These are phyloP conservation scores for Austroboletus festivus DNA, from an alignment of 768 basidiomycete genomes.

Conservation along the genomic window DNA sequence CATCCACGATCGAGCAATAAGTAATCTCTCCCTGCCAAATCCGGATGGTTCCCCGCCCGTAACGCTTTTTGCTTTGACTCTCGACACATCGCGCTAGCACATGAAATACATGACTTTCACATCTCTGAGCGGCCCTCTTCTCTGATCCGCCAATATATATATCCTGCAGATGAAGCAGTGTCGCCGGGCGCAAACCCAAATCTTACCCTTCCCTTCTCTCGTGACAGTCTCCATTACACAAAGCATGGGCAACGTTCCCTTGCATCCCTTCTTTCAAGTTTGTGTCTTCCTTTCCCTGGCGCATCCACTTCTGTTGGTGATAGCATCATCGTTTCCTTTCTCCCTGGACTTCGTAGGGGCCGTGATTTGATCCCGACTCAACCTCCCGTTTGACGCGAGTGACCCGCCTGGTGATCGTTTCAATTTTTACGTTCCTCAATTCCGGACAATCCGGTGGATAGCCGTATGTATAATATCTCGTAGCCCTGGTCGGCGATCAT, in stretches of 20 bases:
- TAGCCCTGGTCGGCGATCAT: conserved; percentile 19
- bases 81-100: neutral
- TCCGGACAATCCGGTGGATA: neutral
- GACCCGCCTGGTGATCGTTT: conserved; percentile 2
- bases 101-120: conserved; percentile 4
- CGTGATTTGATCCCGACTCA: neutral
- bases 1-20: neutral
- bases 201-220: neutral
- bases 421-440: conserved; percentile 12
- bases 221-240: neutral
- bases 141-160: neutral
- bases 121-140: neutral
- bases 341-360: neutral
- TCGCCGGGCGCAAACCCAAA: conserved; percentile 14
- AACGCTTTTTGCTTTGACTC: too few species aligned
- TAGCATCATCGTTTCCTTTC: conserved; percentile 1
- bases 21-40: too few species aligned
- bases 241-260: conserved; percentile 3
- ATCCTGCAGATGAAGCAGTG: neutral
- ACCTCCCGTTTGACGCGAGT: conserved; percentile 2
- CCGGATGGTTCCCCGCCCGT: too few species aligned
- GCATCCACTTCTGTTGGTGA: neutral
- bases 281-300: neutral
- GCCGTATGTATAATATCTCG: neutral
- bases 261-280: neutral